phyloP scores from a whole-genome alignment of 1,284 basidiomycete species.

The Serendipita sp. region DNA sequence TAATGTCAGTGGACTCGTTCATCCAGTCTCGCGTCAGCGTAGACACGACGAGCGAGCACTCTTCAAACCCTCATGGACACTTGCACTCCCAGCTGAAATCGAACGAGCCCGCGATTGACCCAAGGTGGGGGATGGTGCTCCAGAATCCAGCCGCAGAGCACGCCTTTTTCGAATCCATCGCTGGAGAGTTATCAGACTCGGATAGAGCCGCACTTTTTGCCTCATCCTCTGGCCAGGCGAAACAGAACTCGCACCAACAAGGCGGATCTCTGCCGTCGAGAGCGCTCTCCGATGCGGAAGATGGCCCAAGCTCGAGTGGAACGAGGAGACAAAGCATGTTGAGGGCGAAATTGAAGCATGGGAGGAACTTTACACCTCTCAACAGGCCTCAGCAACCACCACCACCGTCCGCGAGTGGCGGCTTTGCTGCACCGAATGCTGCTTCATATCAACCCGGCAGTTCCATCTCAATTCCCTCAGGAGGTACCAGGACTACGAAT shows the following conservation, averaged over 20 bases:
- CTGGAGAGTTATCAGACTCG: background rate
- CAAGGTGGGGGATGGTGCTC: background rate
- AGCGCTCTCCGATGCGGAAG: background rate
- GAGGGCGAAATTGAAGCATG: background rate
- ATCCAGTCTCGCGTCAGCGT: conserved; percentile 1
- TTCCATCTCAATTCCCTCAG: background rate
- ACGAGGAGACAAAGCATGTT: background rate
- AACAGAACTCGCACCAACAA: background rate
- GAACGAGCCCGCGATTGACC: conserved; percentile 1
- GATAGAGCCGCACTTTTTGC: background rate
- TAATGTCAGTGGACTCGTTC: conserved; percentile 1
- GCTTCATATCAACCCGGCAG: background rate
- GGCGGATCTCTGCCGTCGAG: background rate
- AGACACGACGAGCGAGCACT: background rate
- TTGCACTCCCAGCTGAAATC: background rate
- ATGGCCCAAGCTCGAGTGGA: background rate
- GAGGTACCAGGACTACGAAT: background rate
- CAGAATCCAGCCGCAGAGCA: background rate
- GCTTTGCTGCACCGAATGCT: background rate
- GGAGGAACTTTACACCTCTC: background rate
- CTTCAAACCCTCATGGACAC: background rate
- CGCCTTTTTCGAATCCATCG: conserved; percentile 4
- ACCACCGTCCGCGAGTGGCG: background rate
- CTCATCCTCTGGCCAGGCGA: background rate
- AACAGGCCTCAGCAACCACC: background rate